Percentiles rank a stretch among this genome's conserved stretches.
Evolutionary conservation across 2,329 filamentous ascomycete species (phyloP).

Genomic region (Xenoacremonium recifei): DNA sequence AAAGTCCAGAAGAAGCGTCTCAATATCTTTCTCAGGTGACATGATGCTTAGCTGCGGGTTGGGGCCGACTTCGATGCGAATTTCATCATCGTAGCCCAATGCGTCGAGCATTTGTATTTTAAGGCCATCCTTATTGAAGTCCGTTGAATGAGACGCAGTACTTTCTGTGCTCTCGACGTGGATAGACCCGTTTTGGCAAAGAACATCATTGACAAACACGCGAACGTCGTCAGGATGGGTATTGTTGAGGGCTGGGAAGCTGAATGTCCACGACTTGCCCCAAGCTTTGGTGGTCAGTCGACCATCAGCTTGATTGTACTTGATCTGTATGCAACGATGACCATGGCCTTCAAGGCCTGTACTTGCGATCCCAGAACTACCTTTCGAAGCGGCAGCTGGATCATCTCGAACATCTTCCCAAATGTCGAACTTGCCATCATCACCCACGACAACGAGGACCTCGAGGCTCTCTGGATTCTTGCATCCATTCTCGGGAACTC

Average conservation of each 20-base stretch:
- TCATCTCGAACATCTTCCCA: constrained; percentile 40
- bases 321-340: too few relatives aligned
- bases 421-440: constrained; percentile 47
- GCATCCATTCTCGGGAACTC: constrained; percentile 45
- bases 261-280: constrained; percentile 13
- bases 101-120: constrained; percentile 8
- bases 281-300: too few relatives aligned
- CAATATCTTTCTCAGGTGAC: constrained; percentile 11
- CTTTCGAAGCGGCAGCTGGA: not conserved
- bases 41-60: constrained; percentile 13
- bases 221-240: constrained; percentile 1
- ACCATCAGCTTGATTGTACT: too few relatives aligned
- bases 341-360: too few relatives aligned
- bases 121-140: too few relatives aligned
- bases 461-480: constrained; percentile 47
- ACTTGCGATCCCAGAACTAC: too few relatives aligned
- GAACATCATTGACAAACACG: too few relatives aligned
- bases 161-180: too few relatives aligned
- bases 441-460: constrained; percentile 46
- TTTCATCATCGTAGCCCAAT: not conserved
- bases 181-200: too few relatives aligned
- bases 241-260: constrained; percentile 12
- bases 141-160: constrained; percentile 9
- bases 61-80: constrained; percentile 8
- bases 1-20: constrained; percentile 20